Evolutionary conservation across 2,329 filamentous ascomycete species (phyloP).

Genomic region (Aureobasidium pullulans): DNA sequence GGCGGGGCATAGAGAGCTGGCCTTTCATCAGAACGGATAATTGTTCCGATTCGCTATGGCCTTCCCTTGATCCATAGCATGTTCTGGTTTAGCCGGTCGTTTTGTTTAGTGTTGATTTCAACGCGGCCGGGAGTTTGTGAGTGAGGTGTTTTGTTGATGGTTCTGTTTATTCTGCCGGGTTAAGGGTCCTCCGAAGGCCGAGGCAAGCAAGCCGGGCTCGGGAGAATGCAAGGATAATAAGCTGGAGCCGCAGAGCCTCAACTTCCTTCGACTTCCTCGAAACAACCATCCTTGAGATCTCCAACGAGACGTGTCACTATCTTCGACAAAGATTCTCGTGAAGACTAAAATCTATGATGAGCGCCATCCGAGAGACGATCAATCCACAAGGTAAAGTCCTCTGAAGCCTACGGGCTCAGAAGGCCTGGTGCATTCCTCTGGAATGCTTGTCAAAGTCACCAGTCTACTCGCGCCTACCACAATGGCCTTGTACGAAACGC

Average conservation of each 20-base stretch:
- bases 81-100: neutral
- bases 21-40: neutral
- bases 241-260: neutral
- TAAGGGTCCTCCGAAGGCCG: neutral
- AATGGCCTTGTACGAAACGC: neutral
- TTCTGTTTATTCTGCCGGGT: conserved; percentile 4
- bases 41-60: conserved; percentile 1
- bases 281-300: neutral
- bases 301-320: neutral
- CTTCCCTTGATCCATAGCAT: neutral
- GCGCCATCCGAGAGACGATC: too few relatives aligned
- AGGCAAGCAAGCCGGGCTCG: conserved; percentile 1
- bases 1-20: neutral
- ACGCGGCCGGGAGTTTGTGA: too few relatives aligned
- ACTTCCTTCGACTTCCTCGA: neutral
- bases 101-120: neutral
- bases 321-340: neutral
- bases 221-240: conserved; percentile 7
- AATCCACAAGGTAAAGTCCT: too few relatives aligned
- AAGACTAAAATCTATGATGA: too few relatives aligned
- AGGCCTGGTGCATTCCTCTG: neutral
- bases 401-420: neutral
- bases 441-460: neutral
- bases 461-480: neutral
- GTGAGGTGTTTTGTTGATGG: neutral